Percentiles rank a stretch among this genome's conserved stretches.
Conservation (phyloP, 257 asterid genomes). For the Nicotiana knightiana region DNA sequence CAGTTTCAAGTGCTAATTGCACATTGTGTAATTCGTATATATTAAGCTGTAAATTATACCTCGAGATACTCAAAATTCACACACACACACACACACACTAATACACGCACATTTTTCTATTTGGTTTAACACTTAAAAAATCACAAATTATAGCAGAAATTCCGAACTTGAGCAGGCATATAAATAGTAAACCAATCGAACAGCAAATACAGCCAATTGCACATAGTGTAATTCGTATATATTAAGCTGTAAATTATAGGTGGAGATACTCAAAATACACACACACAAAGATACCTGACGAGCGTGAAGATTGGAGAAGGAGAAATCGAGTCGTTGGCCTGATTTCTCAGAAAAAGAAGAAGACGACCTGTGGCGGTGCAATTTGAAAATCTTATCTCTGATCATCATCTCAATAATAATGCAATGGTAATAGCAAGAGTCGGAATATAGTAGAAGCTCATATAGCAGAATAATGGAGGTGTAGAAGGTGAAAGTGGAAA, state of each 20-base stretch:
- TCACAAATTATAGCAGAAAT: no score
- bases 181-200: no score
- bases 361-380: conserved; percentile 33
- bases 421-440: neutral
- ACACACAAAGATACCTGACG: conserved; percentile 24
- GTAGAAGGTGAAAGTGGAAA: neutral
- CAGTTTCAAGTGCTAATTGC: neutral
- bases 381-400: conserved; percentile 37
- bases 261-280: neutral
- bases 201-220: no score
- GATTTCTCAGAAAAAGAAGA: conserved; percentile 23
- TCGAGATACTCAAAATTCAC: neutral
- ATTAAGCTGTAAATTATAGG: neutral
- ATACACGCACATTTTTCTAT: no score
- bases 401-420: conserved; percentile 20
- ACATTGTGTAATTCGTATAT: neutral
- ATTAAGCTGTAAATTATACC: neutral
- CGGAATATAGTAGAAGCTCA: neutral
- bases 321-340: conserved; percentile 32
- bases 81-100: neutral
- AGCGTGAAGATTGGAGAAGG: conserved; percentile 34
- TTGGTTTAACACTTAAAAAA: no score
- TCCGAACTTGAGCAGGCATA: no score
- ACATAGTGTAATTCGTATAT: neutral
- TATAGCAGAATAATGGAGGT: neutral